phyloP scores from a whole-genome alignment of 108 stramenopile genomes.

The Conticribra weissflogii region DNA sequence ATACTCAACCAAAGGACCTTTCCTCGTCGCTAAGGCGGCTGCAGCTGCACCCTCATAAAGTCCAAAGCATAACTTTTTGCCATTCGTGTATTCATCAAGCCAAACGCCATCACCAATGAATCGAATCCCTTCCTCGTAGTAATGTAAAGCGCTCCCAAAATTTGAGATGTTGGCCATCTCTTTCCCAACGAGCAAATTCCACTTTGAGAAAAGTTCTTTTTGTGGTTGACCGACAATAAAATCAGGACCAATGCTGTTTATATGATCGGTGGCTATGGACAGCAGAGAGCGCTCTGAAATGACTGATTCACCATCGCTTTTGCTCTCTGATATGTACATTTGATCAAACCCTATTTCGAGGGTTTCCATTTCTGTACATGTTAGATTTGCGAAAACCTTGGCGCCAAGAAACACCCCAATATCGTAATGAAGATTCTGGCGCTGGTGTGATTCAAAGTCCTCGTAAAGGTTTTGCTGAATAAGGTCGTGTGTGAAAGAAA shows the following conservation, averaged over 20 bases:
- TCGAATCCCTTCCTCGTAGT: slow-evolving; percentile 12
- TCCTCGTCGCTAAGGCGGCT: slow-evolving; percentile 6
- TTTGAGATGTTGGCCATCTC: background rate
- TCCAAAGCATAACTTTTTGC: slow-evolving; percentile 3
- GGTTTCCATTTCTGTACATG: background rate
- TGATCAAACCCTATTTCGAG: background rate
- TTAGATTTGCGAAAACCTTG: background rate
- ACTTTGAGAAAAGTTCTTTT: slow-evolving; percentile 1
- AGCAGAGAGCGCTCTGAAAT: background rate
- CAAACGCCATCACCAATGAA: slow-evolving; percentile 4
- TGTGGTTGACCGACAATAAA: background rate
- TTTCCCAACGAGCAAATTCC: slow-evolving; percentile 8
- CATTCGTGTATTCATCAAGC: slow-evolving; percentile 2
- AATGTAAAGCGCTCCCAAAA: slow-evolving; percentile 10
- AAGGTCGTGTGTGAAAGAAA: slow-evolving; percentile 24
- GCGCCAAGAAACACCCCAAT: slow-evolving; percentile 4
- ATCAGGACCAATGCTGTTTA: background rate
- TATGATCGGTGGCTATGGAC: slow-evolving; percentile 9
- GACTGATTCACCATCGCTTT: background rate
- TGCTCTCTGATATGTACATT: background rate
- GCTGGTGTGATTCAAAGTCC: background rate
- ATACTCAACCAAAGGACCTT: background rate
- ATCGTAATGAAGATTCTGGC: slow-evolving; percentile 2
- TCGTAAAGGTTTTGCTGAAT: slow-evolving; percentile 22
- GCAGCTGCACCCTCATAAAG: slow-evolving; percentile 15